Evolutionary conservation across 768 basidiomycete species (phyloP).

Genomic region (Boletus vinaceobasis): DNA sequence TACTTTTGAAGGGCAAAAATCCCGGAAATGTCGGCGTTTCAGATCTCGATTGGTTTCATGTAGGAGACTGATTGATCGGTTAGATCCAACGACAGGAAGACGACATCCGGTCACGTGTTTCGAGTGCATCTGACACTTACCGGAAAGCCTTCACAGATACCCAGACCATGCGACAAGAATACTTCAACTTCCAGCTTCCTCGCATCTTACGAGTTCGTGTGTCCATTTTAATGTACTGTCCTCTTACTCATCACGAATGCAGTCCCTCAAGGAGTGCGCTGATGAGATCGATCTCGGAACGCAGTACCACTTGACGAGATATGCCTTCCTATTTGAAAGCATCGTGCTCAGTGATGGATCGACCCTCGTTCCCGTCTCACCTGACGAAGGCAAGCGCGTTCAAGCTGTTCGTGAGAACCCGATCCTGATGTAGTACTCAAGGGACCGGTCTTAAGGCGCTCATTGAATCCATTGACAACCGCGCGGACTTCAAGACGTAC

Average conservation of each 20-base stretch:
- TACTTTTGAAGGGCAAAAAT: constrained; percentile 89
- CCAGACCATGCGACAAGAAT: constrained; percentile 90
- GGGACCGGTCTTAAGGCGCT: constrained; percentile 78
- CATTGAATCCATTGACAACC: constrained; percentile 90
- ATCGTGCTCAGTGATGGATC: constrained; percentile 86
- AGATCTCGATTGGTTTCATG: constrained; percentile 4
- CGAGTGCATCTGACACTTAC: constrained; percentile 81
- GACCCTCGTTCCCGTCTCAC: constrained; percentile 68
- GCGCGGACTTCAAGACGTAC: constrained; percentile 90
- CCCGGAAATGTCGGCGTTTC: constrained; percentile 65
- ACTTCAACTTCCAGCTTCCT: constrained; percentile 96
- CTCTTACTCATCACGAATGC: constrained; percentile 10
- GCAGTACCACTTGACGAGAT: constrained; percentile 94
- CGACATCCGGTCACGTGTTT: constrained; percentile 84
- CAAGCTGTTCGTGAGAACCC: neutral
- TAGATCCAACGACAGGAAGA: constrained; percentile 93
- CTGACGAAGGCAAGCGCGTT: constrained; percentile 57
- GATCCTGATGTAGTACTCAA: constrained; percentile 18
- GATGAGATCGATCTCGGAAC: constrained; percentile 98
- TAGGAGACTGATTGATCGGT: constrained; percentile 5
- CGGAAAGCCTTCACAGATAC: constrained; percentile 88
- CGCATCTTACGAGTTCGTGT: constrained; percentile 81
- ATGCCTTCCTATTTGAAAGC: constrained; percentile 92
- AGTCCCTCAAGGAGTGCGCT: constrained; percentile 91
- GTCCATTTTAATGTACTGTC: neutral